Conservation (phyloP, 441 rosid species). For the Aleurites moluccanus region DNA sequence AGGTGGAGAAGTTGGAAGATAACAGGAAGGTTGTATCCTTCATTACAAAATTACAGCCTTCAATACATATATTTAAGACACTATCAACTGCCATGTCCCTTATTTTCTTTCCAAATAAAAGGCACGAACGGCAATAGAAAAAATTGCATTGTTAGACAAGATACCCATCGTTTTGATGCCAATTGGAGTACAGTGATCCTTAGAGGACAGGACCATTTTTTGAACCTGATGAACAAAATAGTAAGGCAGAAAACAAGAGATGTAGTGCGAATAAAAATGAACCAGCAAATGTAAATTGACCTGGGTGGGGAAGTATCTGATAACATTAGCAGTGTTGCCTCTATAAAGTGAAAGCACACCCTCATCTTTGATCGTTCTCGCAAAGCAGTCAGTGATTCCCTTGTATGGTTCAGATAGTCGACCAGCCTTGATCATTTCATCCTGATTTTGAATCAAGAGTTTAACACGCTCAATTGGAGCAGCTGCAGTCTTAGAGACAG, state of each 20-base stretch:
- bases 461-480: constrained; percentile 97
- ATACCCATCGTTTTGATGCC: background rate
- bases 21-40: background rate
- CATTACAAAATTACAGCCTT: too few species aligned
- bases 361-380: constrained; percentile 80
- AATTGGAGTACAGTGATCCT: too few species aligned
- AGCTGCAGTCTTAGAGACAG: constrained; percentile 93
- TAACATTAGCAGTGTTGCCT: constrained; percentile 93
- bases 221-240: background rate
- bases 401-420: constrained; percentile 82
- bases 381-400: constrained; percentile 86
- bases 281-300: constrained; percentile 24
- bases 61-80: background rate
- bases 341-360: constrained; percentile 86
- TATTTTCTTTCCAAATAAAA: background rate
- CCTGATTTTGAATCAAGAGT: constrained; percentile 92
- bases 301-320: constrained; percentile 97
- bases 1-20: background rate
- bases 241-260: background rate
- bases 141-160: background rate
- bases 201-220: background rate
- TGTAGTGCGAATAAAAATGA: background rate
- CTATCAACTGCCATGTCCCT: background rate
- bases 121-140: background rate
- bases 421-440: constrained; percentile 89